Conservation (phyloP, 345 rosid genomes). For the Draba incana region DNA sequence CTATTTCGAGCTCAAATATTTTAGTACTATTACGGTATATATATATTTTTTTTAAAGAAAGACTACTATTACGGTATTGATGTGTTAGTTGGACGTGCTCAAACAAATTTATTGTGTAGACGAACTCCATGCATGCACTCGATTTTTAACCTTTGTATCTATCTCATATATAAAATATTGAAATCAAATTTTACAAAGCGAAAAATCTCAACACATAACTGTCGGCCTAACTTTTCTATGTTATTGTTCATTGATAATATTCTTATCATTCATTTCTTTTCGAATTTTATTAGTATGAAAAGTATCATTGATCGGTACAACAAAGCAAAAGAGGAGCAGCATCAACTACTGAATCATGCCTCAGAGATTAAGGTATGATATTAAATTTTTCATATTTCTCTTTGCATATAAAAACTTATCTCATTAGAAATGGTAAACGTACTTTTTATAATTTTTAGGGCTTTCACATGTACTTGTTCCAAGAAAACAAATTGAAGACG, state of each 20-base stretch:
- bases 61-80: too few relatives aligned
- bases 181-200: not conserved
- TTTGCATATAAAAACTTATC: not conserved
- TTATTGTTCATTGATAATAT: too few relatives aligned
- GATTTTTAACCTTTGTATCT: not conserved
- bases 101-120: too few relatives aligned
- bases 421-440: not conserved
- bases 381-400: not conserved
- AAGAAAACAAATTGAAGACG: too few relatives aligned
- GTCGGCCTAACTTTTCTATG: not conserved
- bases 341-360: constrained; percentile 55
- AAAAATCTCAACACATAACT: not conserved
- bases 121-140: not conserved
- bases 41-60: too few relatives aligned
- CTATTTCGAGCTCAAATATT: too few relatives aligned
- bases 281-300: constrained; percentile 54
- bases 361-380: constrained; percentile 68
- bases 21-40: too few relatives aligned
- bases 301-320: constrained; percentile 66
- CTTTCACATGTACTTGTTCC: not conserved
- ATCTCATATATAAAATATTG: not conserved
- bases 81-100: not conserved
- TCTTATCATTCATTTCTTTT: not conserved
- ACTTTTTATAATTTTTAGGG: not conserved
- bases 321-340: constrained; percentile 60